Base-by-base conservation (phyloP, 352 stramenopile genomes). In the Elongisporangium undulatum region DNA sequence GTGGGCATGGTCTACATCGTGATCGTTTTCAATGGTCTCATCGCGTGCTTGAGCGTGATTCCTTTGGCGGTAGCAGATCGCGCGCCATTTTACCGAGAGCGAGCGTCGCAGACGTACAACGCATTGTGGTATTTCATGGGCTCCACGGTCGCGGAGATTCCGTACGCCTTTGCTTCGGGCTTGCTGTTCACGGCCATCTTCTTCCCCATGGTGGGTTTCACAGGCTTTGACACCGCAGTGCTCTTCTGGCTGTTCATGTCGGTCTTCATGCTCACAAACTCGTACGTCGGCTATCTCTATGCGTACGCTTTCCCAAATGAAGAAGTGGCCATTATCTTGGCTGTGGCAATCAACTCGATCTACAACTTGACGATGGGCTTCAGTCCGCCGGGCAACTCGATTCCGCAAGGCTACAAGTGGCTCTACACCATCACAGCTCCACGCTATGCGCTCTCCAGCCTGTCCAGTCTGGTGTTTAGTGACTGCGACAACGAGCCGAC, bases 1-100 rank as follows among this genome's bases (percentile, higher is more conserved):
- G 64, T 97, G 10, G 82, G 84, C 38, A 81, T 95, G 39, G 84
- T 96, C 29, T 97, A 95, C 72, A 64, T 84, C 0, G 78, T 75
- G 5, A 77, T 87, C 3, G 56, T 93, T 48, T 97, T 97, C 56
- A 80, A 91, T 45, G 76, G 76, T 26, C 62, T 94, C 38, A 76
- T 90, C 38, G 74, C 71, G 23, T 78, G 95, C 38, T 71, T 84
- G 24, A 85, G 66, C 2, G 75, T 87, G 13, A 54, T 96, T 0
- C 72, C 83, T n/a, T 67, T 95, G 16, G 76, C 93, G 49, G 75
- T 85, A 55, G 73, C 77, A 21, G 83, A 97, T 34, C 73, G 89
- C 13, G 81, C 86, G 19, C 78, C 89, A 1, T 69, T 66, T 24
- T 69, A 69, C 21, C 63, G 63, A 29, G 82, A 97, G 45, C 73